phyloP scores from a whole-genome alignment of 1,284 basidiomycete species.

The Sparassis latifolia region DNA sequence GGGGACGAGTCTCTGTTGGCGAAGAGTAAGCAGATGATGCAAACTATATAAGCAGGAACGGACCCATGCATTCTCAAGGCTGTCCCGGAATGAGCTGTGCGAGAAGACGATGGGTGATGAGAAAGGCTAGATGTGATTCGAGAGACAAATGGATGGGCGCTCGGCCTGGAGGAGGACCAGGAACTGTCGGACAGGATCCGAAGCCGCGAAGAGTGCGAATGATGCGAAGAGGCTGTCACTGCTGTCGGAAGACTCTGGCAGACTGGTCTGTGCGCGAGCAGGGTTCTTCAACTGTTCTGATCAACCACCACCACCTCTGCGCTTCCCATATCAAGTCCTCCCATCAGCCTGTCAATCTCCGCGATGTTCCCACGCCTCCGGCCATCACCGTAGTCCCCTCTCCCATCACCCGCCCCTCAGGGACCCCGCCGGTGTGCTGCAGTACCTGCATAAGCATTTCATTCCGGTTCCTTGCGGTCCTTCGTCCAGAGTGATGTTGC shows the following conservation, averaged over 20 bases:
- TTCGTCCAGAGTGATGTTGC: too few relatives aligned
- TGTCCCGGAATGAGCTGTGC: constrained; percentile 1
- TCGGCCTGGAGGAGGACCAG: neutral
- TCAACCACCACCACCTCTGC: neutral
- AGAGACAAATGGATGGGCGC: neutral
- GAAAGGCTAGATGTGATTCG: neutral
- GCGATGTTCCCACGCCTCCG: too few relatives aligned
- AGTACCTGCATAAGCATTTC: too few relatives aligned
- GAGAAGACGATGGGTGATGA: constrained; percentile 3
- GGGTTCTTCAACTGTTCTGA: too few relatives aligned
- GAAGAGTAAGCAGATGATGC: neutral
- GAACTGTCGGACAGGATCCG: neutral
- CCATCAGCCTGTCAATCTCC: neutral
- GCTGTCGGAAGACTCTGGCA: neutral
- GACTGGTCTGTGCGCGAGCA: neutral
- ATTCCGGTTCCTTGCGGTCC: too few relatives aligned
- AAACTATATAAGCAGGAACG: neutral
- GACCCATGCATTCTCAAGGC: constrained; percentile 3
- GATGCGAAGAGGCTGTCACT: neutral
- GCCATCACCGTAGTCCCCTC: neutral
- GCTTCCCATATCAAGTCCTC: neutral
- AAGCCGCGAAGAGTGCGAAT: neutral
- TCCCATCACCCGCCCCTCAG: neutral
- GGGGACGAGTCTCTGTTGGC: neutral
- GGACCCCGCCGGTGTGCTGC: too few relatives aligned